Conservation (phyloP, 2,329 filamentous ascomycete genomes). For the Xylariaceae sp. region DNA sequence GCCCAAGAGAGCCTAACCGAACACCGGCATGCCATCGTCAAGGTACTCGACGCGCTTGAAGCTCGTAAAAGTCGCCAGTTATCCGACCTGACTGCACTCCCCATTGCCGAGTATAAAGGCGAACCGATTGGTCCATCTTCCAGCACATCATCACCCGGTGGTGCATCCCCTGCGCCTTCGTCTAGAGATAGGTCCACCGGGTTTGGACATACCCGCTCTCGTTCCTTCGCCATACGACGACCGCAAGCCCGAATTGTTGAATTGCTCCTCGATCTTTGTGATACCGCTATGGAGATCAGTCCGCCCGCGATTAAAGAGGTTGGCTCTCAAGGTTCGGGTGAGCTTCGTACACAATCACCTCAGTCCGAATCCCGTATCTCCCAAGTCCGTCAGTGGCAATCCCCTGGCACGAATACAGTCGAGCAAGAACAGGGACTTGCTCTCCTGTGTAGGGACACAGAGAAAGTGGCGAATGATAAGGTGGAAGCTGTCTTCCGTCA, state of each 20-base stretch:
- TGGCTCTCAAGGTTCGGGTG: constrained; percentile 59
- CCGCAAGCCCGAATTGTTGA: constrained; percentile 93
- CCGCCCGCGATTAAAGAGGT: constrained; percentile 88
- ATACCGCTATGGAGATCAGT: constrained; percentile 92
- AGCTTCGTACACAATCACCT: constrained; percentile 88
- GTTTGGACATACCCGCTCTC: constrained; percentile 71
- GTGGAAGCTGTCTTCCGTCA: constrained; percentile 91
- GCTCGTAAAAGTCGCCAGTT: constrained; percentile 63
- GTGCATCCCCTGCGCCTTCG: constrained; percentile 64
- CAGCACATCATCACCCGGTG: constrained; percentile 65
- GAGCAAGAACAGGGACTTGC: constrained; percentile 91
- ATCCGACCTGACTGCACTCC: constrained; percentile 46
- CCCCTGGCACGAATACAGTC: constrained; percentile 80
- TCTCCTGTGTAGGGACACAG: constrained; percentile 83
- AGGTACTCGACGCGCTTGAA: constrained; percentile 87
- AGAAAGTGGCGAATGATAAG: constrained; percentile 76
- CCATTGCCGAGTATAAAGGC: constrained; percentile 79
- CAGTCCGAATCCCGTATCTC: constrained; percentile 93
- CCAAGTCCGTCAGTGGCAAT: constrained; percentile 95
- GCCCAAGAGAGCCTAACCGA: constrained; percentile 87
- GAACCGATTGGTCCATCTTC: constrained; percentile 72
- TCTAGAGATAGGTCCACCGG: constrained; percentile 70
- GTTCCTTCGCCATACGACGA: constrained; percentile 85
- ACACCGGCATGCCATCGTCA: constrained; percentile 91
- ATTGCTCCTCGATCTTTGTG: constrained; percentile 87